Evolutionary conservation across 1,139 yeast genomes (phyloP), one percentile per base, ranked within the genome.

Genomic region (Candida gigantensis): DNA sequence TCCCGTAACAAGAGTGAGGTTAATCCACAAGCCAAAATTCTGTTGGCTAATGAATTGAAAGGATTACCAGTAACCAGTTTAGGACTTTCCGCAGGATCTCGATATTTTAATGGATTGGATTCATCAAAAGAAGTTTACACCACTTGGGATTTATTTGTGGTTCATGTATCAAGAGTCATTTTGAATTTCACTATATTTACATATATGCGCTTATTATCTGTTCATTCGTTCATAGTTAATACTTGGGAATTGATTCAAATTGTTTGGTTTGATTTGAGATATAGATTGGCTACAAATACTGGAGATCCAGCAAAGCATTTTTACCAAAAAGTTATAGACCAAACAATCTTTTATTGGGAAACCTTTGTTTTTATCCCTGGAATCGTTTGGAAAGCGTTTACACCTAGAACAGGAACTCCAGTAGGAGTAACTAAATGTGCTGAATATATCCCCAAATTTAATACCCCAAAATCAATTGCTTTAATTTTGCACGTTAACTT

Each of bases 121-220:
- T 24, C 42, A 2, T 27, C 35, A 4, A 43, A 45, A 26, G 43
- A 41, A 5, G 46, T 43, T 7, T 35, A 48, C n/a, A 39, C 46
- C 7, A 58, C 64, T 6, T 38, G 37, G n/a, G 50, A 46, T 14
- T 20, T 58, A 2, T 42, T 58, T 18, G 45, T 42, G 28, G 46
- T 46, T 12, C 64, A 59, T 41, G 10, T 57, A 1, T 37, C 36
- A 12, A 42, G 57, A 23, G 37, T 58, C 9, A 12, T 44, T 9
- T 42, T 55, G 28, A 34, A 46, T 4, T 25, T 36, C 20, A 24
- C 31, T 7, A 30, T 43, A 5, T 46, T 35, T 26, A 11, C 33
- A 14, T 43, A 45, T 29, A 36, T 45, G 36, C 17, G 32, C 17
- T 15, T 44, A 6, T 35, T 24, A 15, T 14, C 16, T 7, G 15